Base-by-base conservation (phyloP, 306 rosid species). In the Rosa chinensis region DNA sequence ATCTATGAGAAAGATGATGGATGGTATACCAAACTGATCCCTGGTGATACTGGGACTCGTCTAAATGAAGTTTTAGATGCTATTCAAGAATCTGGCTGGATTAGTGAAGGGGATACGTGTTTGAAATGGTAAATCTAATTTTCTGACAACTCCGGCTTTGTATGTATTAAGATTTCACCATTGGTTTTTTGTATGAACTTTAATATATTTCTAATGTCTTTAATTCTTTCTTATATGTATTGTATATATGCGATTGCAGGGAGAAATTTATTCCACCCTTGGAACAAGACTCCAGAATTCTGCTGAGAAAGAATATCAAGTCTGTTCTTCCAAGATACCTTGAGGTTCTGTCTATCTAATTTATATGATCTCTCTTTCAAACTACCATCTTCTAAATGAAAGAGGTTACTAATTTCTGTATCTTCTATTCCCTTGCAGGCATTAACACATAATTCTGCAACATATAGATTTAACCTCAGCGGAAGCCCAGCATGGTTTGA, bases 111-210 rank as follows among this genome's bases (percentile, higher is more conserved):
- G 42, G 56, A 25, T 25, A 4, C 2, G 12, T 2, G 5, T 18
- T 17, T 32, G 76, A 72, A 56, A 72, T 32, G 62, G 76, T 70
- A 47, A 21, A 70, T 4, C 40, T 42, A n/a, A 11, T 70, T 44
- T 37, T 32, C 35, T 32, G 35, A 7, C 47, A 44, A 44, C 47
- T 44, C 13, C 73, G 5, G 53, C 59, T 52, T 52, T 18, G n/a
- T 52, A 4, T 3, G 1, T 17, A 18, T 17, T 52, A 17, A 56
- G n/a, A n/a, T 16, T 59, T 59, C 66, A 59, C 35, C 1, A 8
- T 10, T 59, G 2, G 13, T 55, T 5, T 55, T 55, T 5, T 0
- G 8, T n/a, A n/a, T 25, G 35, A 32, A 2, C 35, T 32, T 32
- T 32, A 32, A 32, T 32, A 32, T 32, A 32, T 32, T 32, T 32